These are phyloP conservation scores for Tolypocladium sp. DNA, from an alignment of 2,329 filamentous ascomycete species.

Conservation along the genomic window DNA sequence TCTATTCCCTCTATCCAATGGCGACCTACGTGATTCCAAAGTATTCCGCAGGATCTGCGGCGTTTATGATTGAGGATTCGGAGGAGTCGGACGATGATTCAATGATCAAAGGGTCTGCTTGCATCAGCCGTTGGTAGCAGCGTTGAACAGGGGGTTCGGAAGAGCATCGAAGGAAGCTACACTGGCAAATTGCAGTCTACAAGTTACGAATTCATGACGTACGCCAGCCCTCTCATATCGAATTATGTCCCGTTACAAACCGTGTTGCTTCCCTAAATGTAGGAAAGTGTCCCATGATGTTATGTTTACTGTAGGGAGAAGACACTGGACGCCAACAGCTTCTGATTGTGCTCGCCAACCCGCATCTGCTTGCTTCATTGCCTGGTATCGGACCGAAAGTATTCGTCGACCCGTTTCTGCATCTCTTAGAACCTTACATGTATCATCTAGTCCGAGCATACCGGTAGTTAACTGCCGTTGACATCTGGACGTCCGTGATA, in stretches of 20 bases:
- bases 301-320: background rate
- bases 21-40: constrained; percentile 31
- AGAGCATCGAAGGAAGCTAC: background rate
- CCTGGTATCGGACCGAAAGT: background rate
- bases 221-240: background rate
- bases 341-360: background rate
- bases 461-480: background rate
- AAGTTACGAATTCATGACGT: background rate
- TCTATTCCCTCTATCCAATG: constrained; percentile 32
- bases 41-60: constrained; percentile 37
- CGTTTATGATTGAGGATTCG: constrained; percentile 35
- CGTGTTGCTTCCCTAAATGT: background rate
- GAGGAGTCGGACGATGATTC: constrained; percentile 10
- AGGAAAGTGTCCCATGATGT: background rate
- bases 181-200: background rate
- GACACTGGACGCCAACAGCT: background rate
- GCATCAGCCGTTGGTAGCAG: too few relatives aligned
- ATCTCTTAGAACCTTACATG: background rate
- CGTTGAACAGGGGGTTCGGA: background rate
- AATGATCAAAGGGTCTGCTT: too few relatives aligned
- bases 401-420: background rate
- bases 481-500: background rate
- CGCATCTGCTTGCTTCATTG: background rate
- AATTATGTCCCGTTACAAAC: background rate
- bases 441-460: background rate